A percentile compares a stretch with the other conserved stretches of the same genome.
Evolutionary conservation across 2,329 filamentous ascomycete species (phyloP).

Genomic region (Cephalotrichum gorgonifer): DNA sequence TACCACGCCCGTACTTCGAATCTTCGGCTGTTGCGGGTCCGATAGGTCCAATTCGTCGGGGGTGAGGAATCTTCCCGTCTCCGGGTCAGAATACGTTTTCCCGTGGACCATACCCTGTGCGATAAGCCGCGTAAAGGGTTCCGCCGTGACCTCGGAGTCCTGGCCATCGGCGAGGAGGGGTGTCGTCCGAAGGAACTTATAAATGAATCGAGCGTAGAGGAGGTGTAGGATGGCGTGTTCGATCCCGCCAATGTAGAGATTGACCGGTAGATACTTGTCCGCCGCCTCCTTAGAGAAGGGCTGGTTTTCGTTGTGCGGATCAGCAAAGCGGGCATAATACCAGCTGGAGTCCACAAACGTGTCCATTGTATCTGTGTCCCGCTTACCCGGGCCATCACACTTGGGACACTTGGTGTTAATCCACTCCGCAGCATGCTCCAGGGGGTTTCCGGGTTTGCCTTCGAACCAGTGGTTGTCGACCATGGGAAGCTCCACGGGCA

Average conservation of each 20-base stretch:
- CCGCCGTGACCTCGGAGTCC: conserved; percentile 28
- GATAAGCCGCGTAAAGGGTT: conserved; percentile 75
- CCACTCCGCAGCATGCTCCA: conserved; percentile 64
- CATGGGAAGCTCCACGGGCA: conserved; percentile 66
- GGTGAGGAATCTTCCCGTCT: conserved; percentile 65
- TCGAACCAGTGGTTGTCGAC: conserved; percentile 59
- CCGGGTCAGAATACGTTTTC: conserved; percentile 67
- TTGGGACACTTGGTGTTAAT: conserved; percentile 65
- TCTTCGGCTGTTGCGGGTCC: conserved; percentile 42
- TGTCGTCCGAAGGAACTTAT: conserved; percentile 66
- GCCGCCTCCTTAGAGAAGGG: conserved; percentile 54
- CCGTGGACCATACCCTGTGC: conserved; percentile 93
- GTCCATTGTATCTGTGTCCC: conserved; percentile 93
- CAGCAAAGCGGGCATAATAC: conserved; percentile 78
- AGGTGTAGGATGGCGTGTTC: conserved; percentile 88
- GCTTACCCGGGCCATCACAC: conserved; percentile 58
- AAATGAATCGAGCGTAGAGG: conserved; percentile 81
- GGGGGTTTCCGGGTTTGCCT: conserved; percentile 64
- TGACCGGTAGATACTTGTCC: conserved; percentile 55
- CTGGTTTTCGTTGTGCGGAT: conserved; percentile 51
- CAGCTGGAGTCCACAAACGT: conserved; percentile 93
- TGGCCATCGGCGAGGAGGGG: conserved; percentile 30
- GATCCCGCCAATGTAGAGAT: conserved; percentile 81
- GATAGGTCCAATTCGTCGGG: conserved; percentile 62
- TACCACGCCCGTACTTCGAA: conserved; percentile 48